These are phyloP conservation scores for Thielaviopsis euricoi DNA, from an alignment of 2,329 filamentous ascomycete genomes.

Conservation along the genomic window DNA sequence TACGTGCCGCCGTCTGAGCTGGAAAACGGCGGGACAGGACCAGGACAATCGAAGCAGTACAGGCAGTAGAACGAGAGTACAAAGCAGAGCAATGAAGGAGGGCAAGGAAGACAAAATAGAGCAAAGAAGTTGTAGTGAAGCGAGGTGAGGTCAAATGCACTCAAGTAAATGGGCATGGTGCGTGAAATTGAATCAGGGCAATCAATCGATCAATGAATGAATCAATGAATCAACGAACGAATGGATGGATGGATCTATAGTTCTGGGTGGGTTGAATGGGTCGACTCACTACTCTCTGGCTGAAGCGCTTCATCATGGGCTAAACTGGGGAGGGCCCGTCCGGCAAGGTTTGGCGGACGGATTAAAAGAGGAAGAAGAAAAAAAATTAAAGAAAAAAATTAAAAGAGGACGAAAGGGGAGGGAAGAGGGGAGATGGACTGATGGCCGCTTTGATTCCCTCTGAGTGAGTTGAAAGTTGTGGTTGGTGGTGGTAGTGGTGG, in stretches of 20 bases:
- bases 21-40: no score
- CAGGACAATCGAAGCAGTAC: no score
- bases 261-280: neutral
- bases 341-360: slow-evolving; percentile 11
- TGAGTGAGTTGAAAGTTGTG: neutral
- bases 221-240: no score
- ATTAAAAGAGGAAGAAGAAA: slow-evolving; percentile 3
- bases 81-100: no score
- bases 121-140: no score
- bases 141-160: no score
- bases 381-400: neutral
- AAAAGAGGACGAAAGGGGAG: slow-evolving; percentile 4
- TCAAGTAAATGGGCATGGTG: no score
- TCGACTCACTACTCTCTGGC: slow-evolving; percentile 81
- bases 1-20: no score
- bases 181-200: no score
- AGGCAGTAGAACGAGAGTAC: no score
- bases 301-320: slow-evolving; percentile 85
- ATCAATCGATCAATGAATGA: no score
- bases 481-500: neutral
- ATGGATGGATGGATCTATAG: neutral
- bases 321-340: slow-evolving; percentile 13
- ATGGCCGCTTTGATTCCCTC: neutral
- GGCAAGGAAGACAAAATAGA: no score
- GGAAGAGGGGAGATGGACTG: slow-evolving; percentile 3